Evolutionary conservation across 2,329 filamentous ascomycete species (phyloP).

Genomic region (Aspergillus ochraceus): DNA sequence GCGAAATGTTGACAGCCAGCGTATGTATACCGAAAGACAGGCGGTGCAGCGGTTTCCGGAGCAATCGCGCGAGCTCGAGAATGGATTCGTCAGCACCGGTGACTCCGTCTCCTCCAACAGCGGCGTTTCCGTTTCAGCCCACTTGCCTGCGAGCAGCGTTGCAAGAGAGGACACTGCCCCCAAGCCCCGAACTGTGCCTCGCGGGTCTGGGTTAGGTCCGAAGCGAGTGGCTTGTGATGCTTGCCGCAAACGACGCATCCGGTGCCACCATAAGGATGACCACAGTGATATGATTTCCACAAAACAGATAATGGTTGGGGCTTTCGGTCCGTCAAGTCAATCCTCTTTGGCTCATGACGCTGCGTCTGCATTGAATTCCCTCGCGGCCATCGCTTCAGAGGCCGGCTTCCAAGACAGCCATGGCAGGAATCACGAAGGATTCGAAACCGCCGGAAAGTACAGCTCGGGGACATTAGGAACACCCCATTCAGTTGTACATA

Average conservation of each 20-base stretch:
- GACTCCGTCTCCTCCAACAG: constrained; percentile 26
- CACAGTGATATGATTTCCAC: constrained; percentile 31
- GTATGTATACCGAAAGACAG: constrained; percentile 41
- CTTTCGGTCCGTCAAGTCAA: constrained; percentile 31
- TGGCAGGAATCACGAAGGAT: constrained; percentile 27
- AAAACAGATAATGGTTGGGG: constrained; percentile 29
- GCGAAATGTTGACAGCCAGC: constrained; percentile 48
- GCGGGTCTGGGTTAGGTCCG: constrained; percentile 60
- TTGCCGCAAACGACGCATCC: constrained; percentile 61
- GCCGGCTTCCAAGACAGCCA: constrained; percentile 31
- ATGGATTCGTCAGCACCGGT: constrained; percentile 14
- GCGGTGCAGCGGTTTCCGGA: constrained; percentile 37
- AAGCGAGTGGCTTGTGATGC: constrained; percentile 62
- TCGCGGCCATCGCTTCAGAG: constrained; percentile 40
- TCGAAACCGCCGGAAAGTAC: constrained; percentile 29
- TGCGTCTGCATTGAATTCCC: constrained; percentile 39
- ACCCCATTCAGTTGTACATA: constrained; percentile 26
- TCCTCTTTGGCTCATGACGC: constrained; percentile 39
- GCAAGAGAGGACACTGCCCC: constrained; percentile 29
- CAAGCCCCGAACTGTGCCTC: constrained; percentile 49
- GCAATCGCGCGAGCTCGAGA: constrained; percentile 19
- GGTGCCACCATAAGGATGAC: constrained; percentile 64
- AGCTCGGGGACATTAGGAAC: constrained; percentile 27
- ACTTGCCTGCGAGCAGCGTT: constrained; percentile 15
- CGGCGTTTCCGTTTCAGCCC: constrained; percentile 22